A percentile compares a stretch with the other conserved stretches of the same genome.
Evolutionary conservation across 2,329 filamentous ascomycete species (phyloP).

Genomic region (Diaporthe sp.): DNA sequence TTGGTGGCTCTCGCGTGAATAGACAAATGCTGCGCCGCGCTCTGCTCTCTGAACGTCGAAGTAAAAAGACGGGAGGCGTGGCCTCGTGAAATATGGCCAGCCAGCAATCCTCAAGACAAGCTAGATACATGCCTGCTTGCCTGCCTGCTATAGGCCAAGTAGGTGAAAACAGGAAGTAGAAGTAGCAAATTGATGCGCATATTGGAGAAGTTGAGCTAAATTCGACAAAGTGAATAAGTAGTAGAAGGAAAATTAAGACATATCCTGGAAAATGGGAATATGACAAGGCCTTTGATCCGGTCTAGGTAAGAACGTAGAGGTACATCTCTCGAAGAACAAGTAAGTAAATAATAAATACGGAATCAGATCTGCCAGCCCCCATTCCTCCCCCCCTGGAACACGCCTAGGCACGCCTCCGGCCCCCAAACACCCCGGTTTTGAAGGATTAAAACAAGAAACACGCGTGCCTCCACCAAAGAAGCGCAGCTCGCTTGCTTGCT

Average conservation of each 20-base stretch:
- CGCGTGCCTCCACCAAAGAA: constrained; percentile 5
- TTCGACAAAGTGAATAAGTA: constrained; percentile 21
- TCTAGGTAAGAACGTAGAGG: constrained; percentile 23
- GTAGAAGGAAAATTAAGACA: constrained; percentile 5
- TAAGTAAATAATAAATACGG: not conserved
- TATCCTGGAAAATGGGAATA: not conserved
- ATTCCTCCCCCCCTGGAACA: not conserved
- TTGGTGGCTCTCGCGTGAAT: not conserved
- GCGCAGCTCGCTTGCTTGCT: constrained; percentile 22
- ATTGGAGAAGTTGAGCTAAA: not conserved
- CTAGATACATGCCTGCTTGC: not conserved
- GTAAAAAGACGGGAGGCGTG: not conserved
- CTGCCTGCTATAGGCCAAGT: not conserved
- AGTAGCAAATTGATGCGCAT: not conserved
- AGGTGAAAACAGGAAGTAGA: not conserved
- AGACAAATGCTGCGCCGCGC: constrained; percentile 23
- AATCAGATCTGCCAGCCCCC: constrained; percentile 19
- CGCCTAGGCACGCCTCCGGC: not conserved
- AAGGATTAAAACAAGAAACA: constrained; percentile 22
- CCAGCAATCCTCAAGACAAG: not conserved
- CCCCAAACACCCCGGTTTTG: constrained; percentile 13
- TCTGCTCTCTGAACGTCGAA: not conserved
- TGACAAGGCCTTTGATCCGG: constrained; percentile 16
- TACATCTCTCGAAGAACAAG: not conserved
- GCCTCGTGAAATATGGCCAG: not conserved